phyloP scores from a whole-genome alignment of 23 red algal genomes.

The Agarophyton chilense region DNA sequence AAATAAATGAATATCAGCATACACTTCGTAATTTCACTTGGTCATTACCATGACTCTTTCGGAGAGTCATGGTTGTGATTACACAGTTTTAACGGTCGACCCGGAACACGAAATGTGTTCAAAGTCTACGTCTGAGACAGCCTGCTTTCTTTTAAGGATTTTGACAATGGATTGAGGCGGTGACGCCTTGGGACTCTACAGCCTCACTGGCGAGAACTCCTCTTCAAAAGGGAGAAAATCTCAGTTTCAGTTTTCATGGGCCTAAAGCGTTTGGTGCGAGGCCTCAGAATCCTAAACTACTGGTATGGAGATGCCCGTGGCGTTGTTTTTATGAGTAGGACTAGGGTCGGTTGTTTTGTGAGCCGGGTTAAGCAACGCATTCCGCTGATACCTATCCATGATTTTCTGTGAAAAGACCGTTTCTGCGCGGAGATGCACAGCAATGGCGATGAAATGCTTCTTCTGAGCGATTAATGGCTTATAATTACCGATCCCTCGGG shows the following conservation, averaged over 20 bases:
- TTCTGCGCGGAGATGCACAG: no score
- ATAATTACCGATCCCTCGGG: no score
- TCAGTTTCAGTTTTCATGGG: not conserved
- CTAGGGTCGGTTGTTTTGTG: not conserved
- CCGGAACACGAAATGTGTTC: not conserved
- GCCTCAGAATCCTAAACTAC: no score
- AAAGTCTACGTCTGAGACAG: not conserved
- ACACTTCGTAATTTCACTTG: constrained; percentile 22
- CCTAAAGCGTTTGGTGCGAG: no score
- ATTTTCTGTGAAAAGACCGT: no score
- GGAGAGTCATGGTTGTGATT: not conserved
- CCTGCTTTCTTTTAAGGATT: not conserved
- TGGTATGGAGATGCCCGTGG: not conserved
- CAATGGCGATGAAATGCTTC: no score
- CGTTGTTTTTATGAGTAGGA: not conserved
- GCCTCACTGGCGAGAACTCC: not conserved
- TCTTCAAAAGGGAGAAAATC: not conserved
- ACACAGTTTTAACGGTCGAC: not conserved
- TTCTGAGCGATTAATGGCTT: no score
- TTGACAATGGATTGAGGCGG: not conserved
- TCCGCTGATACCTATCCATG: no score
- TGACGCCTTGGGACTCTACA: not conserved
- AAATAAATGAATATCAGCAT: constrained; percentile 15
- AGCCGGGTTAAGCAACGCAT: not conserved
- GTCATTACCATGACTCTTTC: no score